Evolutionary conservation across 371 early-diverging fungal species (phyloP).

Genomic region (Funneliformis caledonium): DNA sequence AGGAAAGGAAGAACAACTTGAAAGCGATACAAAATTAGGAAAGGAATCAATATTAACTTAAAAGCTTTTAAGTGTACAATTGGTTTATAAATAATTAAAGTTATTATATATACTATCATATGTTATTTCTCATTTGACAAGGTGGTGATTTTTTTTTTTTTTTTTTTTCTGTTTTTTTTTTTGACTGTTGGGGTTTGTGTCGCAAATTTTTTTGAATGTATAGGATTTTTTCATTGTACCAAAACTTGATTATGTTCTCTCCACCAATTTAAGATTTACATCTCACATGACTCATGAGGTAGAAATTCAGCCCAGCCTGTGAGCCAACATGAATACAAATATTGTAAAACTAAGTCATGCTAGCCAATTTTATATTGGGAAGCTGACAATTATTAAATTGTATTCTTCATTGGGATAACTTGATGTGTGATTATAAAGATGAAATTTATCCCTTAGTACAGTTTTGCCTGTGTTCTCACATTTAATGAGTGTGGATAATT

Average conservation of each 20-base stretch:
- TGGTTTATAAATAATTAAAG: slow-evolving; percentile 9
- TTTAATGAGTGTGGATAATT: background rate
- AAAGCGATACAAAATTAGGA: slow-evolving; percentile 7
- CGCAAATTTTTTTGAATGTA: background rate
- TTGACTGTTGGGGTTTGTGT: slow-evolving; percentile 25
- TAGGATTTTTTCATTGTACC: slow-evolving; percentile 27
- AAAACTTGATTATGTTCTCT: slow-evolving; percentile 24
- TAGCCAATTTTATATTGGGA: background rate
- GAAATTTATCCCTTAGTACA: too few relatives aligned
- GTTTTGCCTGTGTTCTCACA: too few relatives aligned
- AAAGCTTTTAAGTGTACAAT: background rate
- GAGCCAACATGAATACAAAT: background rate
- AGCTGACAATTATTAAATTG: too few relatives aligned
- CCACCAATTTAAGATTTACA: slow-evolving; percentile 15
- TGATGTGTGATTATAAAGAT: background rate
- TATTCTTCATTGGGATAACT: background rate
- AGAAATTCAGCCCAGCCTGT: slow-evolving; percentile 28
- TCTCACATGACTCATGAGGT: slow-evolving; percentile 14
- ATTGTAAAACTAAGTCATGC: background rate
- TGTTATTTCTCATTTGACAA: slow-evolving; percentile 9
- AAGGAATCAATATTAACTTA: background rate
- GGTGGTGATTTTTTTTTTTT: too few relatives aligned
- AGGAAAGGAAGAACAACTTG: background rate
- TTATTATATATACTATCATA: slow-evolving; percentile 3
- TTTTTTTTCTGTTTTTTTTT: background rate